Evolutionary conservation across 805 yeast genomes (phyloP).

Genomic region (Kluyveromyces lactis): DNA sequence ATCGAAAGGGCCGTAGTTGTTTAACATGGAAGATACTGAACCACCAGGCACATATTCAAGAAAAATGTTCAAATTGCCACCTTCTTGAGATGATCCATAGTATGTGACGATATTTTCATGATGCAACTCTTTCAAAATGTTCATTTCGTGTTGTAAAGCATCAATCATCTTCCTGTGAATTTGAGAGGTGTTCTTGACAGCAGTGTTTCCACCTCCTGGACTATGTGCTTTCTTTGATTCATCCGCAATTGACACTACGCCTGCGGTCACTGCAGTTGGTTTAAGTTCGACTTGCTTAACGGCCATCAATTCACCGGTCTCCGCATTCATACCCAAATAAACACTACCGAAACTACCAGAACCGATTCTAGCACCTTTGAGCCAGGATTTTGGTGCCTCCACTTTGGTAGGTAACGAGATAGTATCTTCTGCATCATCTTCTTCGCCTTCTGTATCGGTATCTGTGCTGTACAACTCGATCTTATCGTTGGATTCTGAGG

Average conservation of each 20-base stretch:
- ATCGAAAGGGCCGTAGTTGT: conserved; percentile 71
- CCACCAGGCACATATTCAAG: conserved; percentile 70
- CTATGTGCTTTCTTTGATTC: conserved; percentile 15
- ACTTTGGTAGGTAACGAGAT: conserved; percentile 24
- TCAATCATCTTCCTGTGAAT: conserved; percentile 55
- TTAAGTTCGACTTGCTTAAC: conserved; percentile 86
- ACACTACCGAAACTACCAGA: conserved; percentile 94
- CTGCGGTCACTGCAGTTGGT: conserved; percentile 31
- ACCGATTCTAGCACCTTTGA: conserved; percentile 88
- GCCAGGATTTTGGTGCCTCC: conserved; percentile 74
- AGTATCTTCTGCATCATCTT: conserved; percentile 31
- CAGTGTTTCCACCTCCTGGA: conserved; percentile 10
- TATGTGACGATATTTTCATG: conserved; percentile 93
- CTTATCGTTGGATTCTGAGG: conserved; percentile 8
- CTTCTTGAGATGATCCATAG: conserved; percentile 77
- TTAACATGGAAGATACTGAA: conserved; percentile 59
- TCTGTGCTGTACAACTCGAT: conserved; percentile 12
- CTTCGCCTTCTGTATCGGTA: conserved; percentile 14
- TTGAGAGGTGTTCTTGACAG: conserved; percentile 14
- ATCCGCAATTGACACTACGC: conserved; percentile 11
- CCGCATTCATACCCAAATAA: conserved; percentile 81
- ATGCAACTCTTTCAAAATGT: conserved; percentile 63
- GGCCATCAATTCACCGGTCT: conserved; percentile 94
- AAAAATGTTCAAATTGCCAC: conserved; percentile 67
- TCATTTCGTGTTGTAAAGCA: conserved; percentile 77